These are phyloP conservation scores for Stereum hirsutum DNA, from an alignment of 1,284 basidiomycete species.

Conservation along the genomic window DNA sequence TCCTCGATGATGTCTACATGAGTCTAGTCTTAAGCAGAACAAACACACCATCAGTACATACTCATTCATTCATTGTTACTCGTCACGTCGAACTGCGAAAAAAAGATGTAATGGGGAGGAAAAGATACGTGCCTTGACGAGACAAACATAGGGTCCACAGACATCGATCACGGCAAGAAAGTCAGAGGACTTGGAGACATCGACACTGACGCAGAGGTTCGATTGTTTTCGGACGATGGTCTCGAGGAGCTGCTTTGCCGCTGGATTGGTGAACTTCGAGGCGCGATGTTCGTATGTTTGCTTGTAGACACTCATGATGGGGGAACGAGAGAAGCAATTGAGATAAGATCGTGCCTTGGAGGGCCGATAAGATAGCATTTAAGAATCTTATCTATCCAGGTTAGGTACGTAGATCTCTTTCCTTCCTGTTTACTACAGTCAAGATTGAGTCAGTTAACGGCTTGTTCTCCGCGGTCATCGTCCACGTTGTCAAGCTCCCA, in stretches of 20 bases:
- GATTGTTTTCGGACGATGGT: slow-evolving; percentile 85
- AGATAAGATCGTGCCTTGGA: no score
- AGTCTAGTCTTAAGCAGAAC: slow-evolving; percentile 51
- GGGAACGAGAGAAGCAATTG: no score
- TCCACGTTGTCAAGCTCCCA: no score
- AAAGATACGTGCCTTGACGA: slow-evolving; percentile 72
- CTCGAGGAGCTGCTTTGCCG: slow-evolving; percentile 71
- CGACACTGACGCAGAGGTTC: slow-evolving; percentile 93
- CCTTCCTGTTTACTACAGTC: no score
- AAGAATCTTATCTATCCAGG: no score
- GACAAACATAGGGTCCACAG: slow-evolving; percentile 85
- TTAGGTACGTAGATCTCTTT: no score
- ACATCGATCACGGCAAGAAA: slow-evolving; percentile 83
- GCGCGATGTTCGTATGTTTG: slow-evolving; percentile 61
- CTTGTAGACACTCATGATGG: no score
- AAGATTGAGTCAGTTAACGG: no score
- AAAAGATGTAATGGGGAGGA: background rate
- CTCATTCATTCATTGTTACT: background rate
- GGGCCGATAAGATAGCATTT: no score
- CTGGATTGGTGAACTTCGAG: slow-evolving; percentile 55
- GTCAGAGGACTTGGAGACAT: slow-evolving; percentile 79
- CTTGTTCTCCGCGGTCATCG: no score
- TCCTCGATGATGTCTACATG: slow-evolving; percentile 96
- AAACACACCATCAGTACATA: background rate
- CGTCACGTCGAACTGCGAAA: background rate